A percentile compares a stretch with the other conserved stretches of the same genome.
Conservation (phyloP, 2,329 filamentous ascomycete species). For the Volutella citrinella region DNA sequence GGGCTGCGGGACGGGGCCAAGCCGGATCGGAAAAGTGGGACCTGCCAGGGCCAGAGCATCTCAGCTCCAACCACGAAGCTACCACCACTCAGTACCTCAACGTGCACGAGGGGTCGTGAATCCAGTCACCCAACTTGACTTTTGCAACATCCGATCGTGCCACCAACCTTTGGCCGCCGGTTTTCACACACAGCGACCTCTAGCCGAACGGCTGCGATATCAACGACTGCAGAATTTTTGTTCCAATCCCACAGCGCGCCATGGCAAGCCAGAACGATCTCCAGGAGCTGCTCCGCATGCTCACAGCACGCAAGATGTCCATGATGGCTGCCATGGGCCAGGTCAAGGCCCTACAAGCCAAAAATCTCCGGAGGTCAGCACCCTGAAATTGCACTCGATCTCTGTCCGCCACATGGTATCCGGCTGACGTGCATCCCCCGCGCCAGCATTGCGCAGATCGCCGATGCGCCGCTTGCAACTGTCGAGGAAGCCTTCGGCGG, state of each 20-base stretch:
- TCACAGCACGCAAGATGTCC: constrained; percentile 56
- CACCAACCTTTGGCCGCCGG: not conserved
- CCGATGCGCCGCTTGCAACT: constrained; percentile 42
- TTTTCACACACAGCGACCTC: too few relatives aligned
- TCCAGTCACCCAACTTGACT: constrained; percentile 8
- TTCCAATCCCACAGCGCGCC: too few relatives aligned
- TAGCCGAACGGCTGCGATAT: too few relatives aligned
- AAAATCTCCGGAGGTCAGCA: constrained; percentile 52
- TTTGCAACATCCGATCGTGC: constrained; percentile 14
- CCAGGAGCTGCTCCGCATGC: constrained; percentile 58
- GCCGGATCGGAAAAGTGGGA: constrained; percentile 12
- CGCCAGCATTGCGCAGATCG: constrained; percentile 53
- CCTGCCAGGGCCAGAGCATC: too few relatives aligned
- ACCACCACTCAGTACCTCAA: not conserved
- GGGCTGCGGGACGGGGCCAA: constrained; percentile 16
- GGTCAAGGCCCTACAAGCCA: constrained; percentile 54
- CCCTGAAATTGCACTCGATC: not conserved
- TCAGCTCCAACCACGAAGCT: not conserved
- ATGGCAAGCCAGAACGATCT: constrained; percentile 59
- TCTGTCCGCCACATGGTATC: too few relatives aligned
- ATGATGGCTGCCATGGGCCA: constrained; percentile 59
- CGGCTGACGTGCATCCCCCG: too few relatives aligned
- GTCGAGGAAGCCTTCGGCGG: constrained; percentile 48
- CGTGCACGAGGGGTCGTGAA: constrained; percentile 14
- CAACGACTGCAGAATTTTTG: too few relatives aligned